phyloP scores from a whole-genome alignment of 1,284 basidiomycete genomes.

The Marasmius sp. region DNA sequence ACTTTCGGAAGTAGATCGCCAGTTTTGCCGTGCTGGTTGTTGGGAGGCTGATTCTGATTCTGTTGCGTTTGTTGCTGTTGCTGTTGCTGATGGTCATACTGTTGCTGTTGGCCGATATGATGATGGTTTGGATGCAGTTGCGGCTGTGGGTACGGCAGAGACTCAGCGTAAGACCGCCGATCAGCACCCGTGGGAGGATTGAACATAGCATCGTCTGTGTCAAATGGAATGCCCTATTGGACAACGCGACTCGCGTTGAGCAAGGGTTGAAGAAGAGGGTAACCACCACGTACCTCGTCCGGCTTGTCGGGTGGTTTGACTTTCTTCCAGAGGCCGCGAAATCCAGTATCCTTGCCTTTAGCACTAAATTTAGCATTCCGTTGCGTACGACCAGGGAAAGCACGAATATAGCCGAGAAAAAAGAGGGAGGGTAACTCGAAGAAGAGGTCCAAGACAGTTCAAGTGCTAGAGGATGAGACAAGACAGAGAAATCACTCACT shows the following conservation, averaged over 20 bases:
- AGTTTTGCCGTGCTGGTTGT: neutral
- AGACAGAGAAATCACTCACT: conserved; percentile 28
- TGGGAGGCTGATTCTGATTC: neutral
- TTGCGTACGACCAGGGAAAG: neutral
- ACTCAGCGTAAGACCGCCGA: neutral
- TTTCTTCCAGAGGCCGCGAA: conserved; percentile 65
- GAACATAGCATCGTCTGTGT: conserved; percentile 75
- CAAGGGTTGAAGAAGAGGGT: neutral
- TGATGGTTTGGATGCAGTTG: neutral
- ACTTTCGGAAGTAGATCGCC: too few relatives aligned
- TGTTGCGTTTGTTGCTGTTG: neutral
- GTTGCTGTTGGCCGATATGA: neutral
- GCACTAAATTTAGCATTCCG: too few relatives aligned
- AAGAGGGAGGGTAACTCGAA: neutral
- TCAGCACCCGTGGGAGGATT: conserved; percentile 51
- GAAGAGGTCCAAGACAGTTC: neutral
- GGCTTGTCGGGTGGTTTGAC: conserved; percentile 71
- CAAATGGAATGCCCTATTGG: conserved; percentile 62
- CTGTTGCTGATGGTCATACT: neutral
- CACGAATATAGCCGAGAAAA: conserved; percentile 11
- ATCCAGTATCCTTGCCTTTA: conserved; percentile 45
- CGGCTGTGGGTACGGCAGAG: neutral
- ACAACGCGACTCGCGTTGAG: neutral
- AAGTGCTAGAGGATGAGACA: neutral
- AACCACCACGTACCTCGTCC: conserved; percentile 47